Evolutionary conservation across 371 early-diverging fungal species (phyloP).

Genomic region (Phascolomyces articulosus): DNA sequence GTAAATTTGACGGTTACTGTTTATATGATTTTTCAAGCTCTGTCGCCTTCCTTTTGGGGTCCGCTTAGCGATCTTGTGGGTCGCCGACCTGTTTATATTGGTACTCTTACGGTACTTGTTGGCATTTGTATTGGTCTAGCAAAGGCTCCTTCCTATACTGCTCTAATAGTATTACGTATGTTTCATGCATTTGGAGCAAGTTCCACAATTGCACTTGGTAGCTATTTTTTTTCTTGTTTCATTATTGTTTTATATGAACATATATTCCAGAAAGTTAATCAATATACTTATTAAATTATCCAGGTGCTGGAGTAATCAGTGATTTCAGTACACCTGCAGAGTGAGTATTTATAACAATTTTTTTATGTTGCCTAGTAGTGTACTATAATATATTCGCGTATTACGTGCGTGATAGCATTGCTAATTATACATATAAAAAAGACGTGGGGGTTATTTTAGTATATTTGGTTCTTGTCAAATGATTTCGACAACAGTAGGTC

Average conservation of each 20-base stretch:
- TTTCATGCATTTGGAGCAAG: constrained; percentile 64
- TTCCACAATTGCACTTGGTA: constrained; percentile 62
- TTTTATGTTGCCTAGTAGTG: neutral
- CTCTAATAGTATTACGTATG: constrained; percentile 57
- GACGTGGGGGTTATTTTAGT: constrained; percentile 58
- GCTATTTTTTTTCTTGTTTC: neutral
- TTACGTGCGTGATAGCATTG: neutral
- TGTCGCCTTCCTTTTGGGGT: constrained; percentile 30
- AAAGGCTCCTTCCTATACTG: constrained; percentile 42
- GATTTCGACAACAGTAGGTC: constrained; percentile 50
- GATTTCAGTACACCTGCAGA: constrained; percentile 58
- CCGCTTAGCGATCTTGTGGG: constrained; percentile 27
- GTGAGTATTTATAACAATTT: constrained; percentile 16
- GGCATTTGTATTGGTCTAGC: constrained; percentile 62
- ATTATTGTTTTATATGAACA: neutral
- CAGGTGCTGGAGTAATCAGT: constrained; percentile 37
- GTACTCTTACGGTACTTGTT: constrained; percentile 54
- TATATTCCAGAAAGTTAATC: neutral
- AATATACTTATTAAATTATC: neutral
- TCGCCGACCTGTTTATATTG: constrained; percentile 34
- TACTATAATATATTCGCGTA: neutral
- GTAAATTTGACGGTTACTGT: constrained; percentile 24
- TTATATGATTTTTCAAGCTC: constrained; percentile 27
- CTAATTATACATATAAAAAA: neutral
- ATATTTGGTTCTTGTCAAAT: constrained; percentile 46